Percentiles rank a stretch among this genome's conserved stretches.
Evolutionary conservation across 2,329 filamentous ascomycete species (phyloP).

Genomic region (Coleophoma crateriformis): DNA sequence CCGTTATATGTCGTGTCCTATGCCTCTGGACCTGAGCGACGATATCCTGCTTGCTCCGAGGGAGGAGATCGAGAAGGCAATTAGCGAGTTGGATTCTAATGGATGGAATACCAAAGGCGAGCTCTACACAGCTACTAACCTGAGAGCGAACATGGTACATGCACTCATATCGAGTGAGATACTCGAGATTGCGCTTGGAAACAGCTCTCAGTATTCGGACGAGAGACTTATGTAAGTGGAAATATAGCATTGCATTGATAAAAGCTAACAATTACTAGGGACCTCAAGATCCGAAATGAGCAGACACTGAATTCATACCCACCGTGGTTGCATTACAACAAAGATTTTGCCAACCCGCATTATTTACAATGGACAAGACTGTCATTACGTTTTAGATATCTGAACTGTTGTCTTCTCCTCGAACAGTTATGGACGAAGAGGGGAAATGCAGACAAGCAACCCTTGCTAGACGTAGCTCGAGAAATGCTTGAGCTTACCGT

Average conservation of each 20-base stretch:
- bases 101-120: slow-evolving; percentile 32
- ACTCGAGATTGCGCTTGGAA: slow-evolving; percentile 13
- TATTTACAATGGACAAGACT: slow-evolving; percentile 6
- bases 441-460: slow-evolving; percentile 8
- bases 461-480: slow-evolving; percentile 9
- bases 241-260: not conserved
- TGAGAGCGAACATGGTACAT: slow-evolving; percentile 5
- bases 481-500: slow-evolving; percentile 12
- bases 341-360: slow-evolving; percentile 4
- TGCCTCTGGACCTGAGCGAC: slow-evolving; percentile 34
- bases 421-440: slow-evolving; percentile 11
- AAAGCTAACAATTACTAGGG: slow-evolving; percentile 2
- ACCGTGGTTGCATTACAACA: slow-evolving; percentile 3
- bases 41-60: slow-evolving; percentile 28
- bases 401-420: slow-evolving; percentile 10
- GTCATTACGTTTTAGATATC: slow-evolving; percentile 6
- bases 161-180: slow-evolving; percentile 11
- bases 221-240: slow-evolving; percentile 10
- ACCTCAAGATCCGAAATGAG: slow-evolving; percentile 5
- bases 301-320: slow-evolving; percentile 5
- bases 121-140: slow-evolving; percentile 25
- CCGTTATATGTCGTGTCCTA: slow-evolving; percentile 31
- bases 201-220: slow-evolving; percentile 4
- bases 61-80: slow-evolving; percentile 18
- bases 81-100: slow-evolving; percentile 25